Percentiles rank a stretch among this genome's conserved stretches.
These are phyloP conservation scores for Sporormia fimetaria DNA, from an alignment of 495 filamentous ascomycete genomes.

Conservation along the genomic window DNA sequence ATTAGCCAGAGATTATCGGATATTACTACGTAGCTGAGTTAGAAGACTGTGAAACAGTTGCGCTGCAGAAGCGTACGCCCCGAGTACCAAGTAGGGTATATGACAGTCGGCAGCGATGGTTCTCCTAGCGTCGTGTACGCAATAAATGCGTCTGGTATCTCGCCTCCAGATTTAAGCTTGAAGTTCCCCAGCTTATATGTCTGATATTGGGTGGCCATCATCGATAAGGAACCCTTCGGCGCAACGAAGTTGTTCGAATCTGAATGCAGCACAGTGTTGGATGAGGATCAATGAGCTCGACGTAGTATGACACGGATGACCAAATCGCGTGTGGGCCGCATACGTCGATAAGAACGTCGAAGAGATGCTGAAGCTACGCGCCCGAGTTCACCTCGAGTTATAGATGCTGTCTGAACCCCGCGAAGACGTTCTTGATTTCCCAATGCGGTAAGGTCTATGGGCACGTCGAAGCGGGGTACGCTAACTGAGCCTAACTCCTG, in stretches of 20 bases:
- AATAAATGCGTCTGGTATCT: constrained; percentile 46
- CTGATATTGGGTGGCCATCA: constrained; percentile 34
- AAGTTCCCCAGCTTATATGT: constrained; percentile 51
- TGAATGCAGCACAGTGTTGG: not conserved
- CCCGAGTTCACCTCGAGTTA: too few relatives aligned
- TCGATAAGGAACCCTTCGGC: constrained; percentile 1
- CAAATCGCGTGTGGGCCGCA: too few relatives aligned
- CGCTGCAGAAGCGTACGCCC: constrained; percentile 35
- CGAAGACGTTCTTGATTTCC: too few relatives aligned
- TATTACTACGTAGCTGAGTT: constrained; percentile 34
- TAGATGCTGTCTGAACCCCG: too few relatives aligned
- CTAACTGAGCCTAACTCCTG: too few relatives aligned
- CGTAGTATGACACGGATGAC: too few relatives aligned
- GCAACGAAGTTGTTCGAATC: not conserved
- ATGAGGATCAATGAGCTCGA: too few relatives aligned
- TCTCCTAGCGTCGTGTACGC: constrained; percentile 64
- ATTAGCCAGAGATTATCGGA: constrained; percentile 57
- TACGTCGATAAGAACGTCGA: too few relatives aligned
- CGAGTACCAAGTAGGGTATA: constrained; percentile 64
- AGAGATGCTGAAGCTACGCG: too few relatives aligned
- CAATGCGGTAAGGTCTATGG: too few relatives aligned
- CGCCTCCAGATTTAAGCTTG: constrained; percentile 48
- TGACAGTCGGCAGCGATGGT: constrained; percentile 48
- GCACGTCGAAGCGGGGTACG: too few relatives aligned
- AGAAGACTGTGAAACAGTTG: not conserved